These are phyloP conservation scores for Mycosphaerella arachidis DNA, from an alignment of 2,329 filamentous ascomycete genomes.

Conservation along the genomic window DNA sequence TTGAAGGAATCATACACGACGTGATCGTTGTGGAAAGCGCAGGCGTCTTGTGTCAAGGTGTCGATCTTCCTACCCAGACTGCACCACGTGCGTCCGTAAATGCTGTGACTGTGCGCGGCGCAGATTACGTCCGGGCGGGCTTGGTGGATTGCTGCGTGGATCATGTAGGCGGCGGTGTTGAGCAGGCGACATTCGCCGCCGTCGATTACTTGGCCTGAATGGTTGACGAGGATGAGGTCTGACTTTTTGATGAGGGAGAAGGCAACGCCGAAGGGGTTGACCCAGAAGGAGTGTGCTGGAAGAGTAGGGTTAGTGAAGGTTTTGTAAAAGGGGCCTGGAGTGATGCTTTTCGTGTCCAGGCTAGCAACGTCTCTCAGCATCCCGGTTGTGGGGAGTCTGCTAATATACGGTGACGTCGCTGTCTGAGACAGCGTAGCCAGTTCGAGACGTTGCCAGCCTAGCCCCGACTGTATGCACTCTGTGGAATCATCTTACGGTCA, in stretches of 20 bases:
- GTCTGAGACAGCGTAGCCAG: no score
- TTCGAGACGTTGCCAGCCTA: no score
- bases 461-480: no score
- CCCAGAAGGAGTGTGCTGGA: conserved; percentile 30
- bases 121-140: conserved; percentile 44
- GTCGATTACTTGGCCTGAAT: conserved; percentile 41
- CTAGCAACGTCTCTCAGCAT: no score
- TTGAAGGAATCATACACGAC: conserved; percentile 44
- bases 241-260: conserved; percentile 43
- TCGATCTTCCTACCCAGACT: conserved; percentile 42
- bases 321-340: no score
- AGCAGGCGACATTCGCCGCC: conserved; percentile 34
- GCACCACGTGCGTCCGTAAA: conserved; percentile 43
- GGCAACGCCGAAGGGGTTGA: conserved; percentile 39
- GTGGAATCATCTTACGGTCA: conserved; percentile 1
- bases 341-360: no score
- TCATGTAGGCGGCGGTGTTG: conserved; percentile 46
- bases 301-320: no score
- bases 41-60: conserved; percentile 43
- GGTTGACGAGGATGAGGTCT: conserved; percentile 45
- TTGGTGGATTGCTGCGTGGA: conserved; percentile 41
- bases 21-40: conserved; percentile 40
- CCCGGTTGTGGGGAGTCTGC: no score
- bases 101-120: conserved; percentile 44
- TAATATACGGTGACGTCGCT: no score